Conservation (phyloP, 1,139 yeast genomes). For the Geotrichum fermentans region DNA sequence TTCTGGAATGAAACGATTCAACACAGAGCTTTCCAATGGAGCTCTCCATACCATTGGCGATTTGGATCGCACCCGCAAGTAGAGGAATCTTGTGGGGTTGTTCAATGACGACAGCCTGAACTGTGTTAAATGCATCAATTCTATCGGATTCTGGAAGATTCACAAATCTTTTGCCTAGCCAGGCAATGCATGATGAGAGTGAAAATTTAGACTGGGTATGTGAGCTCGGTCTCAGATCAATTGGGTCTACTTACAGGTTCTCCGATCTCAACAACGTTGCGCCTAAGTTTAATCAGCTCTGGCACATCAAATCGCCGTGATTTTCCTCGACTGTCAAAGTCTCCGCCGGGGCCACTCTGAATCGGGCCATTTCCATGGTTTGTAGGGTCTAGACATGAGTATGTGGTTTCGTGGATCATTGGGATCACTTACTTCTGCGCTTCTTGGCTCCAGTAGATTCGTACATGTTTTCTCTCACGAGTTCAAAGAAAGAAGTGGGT, state of each 20-base stretch:
- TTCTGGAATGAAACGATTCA: slow-evolving; percentile 61
- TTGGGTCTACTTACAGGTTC: slow-evolving; percentile 28
- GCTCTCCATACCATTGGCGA: slow-evolving; percentile 62
- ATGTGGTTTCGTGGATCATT: neutral
- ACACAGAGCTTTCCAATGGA: slow-evolving; percentile 66
- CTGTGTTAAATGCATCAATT: slow-evolving; percentile 47
- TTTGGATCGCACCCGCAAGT: slow-evolving; percentile 62
- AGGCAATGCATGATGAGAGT: slow-evolving; percentile 44
- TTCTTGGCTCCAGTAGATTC: slow-evolving; percentile 5
- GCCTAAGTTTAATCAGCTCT: slow-evolving; percentile 15
- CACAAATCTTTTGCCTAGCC: slow-evolving; percentile 51
- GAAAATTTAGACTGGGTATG: slow-evolving; percentile 24
- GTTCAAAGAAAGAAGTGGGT: neutral
- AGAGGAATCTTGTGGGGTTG: slow-evolving; percentile 86
- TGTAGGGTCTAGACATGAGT: slow-evolving; percentile 1
- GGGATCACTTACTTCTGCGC: slow-evolving; percentile 3
- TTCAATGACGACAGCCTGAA: slow-evolving; percentile 68
- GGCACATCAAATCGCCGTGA: slow-evolving; percentile 16
- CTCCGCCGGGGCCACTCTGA: neutral
- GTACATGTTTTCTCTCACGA: neutral
- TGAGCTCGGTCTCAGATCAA: neutral
- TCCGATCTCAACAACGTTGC: slow-evolving; percentile 32
- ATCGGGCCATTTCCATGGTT: neutral
- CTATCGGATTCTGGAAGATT: slow-evolving; percentile 50
- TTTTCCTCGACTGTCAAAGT: slow-evolving; percentile 10